Percentiles rank a stretch among this genome's conserved stretches.
Conservation (phyloP, 2,329 filamentous ascomycete species). For the Fusarium sp. region DNA sequence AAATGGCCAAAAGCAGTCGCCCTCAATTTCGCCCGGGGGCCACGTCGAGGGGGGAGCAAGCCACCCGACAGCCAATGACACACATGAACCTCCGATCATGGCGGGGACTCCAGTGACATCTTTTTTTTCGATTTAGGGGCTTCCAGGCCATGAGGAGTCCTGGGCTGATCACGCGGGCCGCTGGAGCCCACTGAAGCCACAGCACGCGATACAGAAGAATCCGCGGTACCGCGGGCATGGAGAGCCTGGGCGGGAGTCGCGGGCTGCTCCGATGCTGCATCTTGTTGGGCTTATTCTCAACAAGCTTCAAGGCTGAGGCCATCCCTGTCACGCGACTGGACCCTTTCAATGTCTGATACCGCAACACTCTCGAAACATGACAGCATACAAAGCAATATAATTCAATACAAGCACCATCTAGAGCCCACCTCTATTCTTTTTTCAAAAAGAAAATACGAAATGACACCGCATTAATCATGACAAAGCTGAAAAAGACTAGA, state of each 20-base stretch:
- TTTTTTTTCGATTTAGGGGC: conserved; percentile 24
- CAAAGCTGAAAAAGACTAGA: neutral
- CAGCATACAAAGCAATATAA: neutral
- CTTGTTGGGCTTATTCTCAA: conserved; percentile 23
- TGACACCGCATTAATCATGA: conserved; percentile 16
- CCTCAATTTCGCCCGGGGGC: conserved; percentile 31
- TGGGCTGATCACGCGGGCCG: conserved; percentile 8
- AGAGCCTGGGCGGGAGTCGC: neutral
- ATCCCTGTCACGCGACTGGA: conserved; percentile 18
- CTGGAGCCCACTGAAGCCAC: conserved; percentile 15
- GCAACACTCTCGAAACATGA: neutral
- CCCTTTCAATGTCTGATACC: neutral
- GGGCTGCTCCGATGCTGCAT: neutral
- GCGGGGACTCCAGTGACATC: conserved; percentile 8
- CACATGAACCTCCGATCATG: conserved; percentile 25
- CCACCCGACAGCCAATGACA: conserved; percentile 27
- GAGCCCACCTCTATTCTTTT: conserved; percentile 11
- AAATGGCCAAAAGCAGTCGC: conserved; percentile 8
- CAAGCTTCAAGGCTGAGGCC: neutral
- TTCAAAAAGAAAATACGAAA: conserved; percentile 6
- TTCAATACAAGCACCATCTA: neutral
- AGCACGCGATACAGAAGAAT: conserved; percentile 4
- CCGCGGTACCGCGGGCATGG: neutral
- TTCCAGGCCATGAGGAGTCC: neutral
- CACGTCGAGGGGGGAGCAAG: neutral